Evolutionary conservation across 2,329 filamentous ascomycete species (phyloP), one percentile per base, ranked within the genome.

Genomic region (Cladosporium sp.): DNA sequence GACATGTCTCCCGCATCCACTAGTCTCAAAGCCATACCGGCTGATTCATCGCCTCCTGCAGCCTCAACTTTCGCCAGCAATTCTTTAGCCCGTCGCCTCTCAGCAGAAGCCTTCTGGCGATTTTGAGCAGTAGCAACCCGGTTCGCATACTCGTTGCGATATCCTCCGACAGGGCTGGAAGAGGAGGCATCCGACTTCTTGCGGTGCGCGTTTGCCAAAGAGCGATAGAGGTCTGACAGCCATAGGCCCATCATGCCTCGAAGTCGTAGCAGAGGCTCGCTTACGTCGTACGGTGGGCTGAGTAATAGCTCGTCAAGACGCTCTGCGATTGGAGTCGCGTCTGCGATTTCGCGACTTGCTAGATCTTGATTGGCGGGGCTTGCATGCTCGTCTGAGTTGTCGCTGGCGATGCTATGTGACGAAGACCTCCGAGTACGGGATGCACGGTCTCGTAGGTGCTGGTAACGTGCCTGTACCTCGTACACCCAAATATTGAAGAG

Each of bases 401-500:
- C 69, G 18, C 60, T 26, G 6, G 62, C 53, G 10, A 59, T 66
- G 64, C 69, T 74, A 1, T 71, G 70, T 16, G 66, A 65, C 14
- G 72, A 70, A 16, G 29, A 23, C 66, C 66, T 28, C 29, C n/a
- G 14, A 50, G 35, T 12, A 35, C 57, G 31, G 28, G 40, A 40
- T 50, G 63, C n/a, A 49, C 53, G 6, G 35, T 52, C n/a, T 55
- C 83, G 60, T 75, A 73, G 64, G 76, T 79, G 72, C 85, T 85
- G 80, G 88, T 88, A 78, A 66, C 74, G 76, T 56, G 86, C 82
- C 72, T 91, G 86, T 1, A 88, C 82, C 67, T 90, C 87, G 75
- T 92, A 93, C 61, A 97, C 85, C 86, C 95, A 94, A 55, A 92
- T 85, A 58, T 88, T 88, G 71, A 94, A 89, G 80, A 96, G 85